Evolutionary conservation across 169 alveolate genomes (phyloP), one percentile per base, ranked within the genome.

Genomic region (Toxoplasma gondii): DNA sequence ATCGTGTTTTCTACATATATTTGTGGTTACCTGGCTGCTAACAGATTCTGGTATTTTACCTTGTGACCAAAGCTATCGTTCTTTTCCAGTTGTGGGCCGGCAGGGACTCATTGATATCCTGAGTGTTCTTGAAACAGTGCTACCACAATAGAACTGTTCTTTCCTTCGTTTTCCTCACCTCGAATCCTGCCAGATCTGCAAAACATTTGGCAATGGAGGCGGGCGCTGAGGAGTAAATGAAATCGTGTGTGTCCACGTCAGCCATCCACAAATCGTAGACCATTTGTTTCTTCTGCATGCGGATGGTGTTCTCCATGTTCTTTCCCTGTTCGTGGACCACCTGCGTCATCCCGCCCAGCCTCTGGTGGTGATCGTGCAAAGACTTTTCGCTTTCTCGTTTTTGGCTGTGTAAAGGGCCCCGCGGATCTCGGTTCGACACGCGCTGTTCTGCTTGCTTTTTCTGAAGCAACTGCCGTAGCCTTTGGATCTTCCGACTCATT

Each of bases 201-300:
- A 78, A 78, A 27, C 86, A 78, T 19, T 78, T 78, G 10, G 86
- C 86, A 19, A 78, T 36, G 45, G 86, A 78, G 39, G 86, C 86
- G 39, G 86, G 86, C 12, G 45, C n/a, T 17, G 86, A 78, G 39
- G 86, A 78, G 86, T 36, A 78, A 36, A 78, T 78, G 86, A 78
- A n/a, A 27, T 78, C 86, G 45, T 78, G 86, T 31, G 86, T 78
- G 44, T 78, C 86, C 45, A 78, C 27, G 86, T 78, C 86, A 17
- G 86, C 86, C 86, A 78, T 78, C 86, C 86, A 78, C 43, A 78
- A n/a, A 45, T 78, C 86, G 24, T 78, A 78, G 31, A 78, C 86
- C 44, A 78, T n/a, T 78, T 78, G 39, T 78, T 38, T n/a, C 86
- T 78, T 78, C 86, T 64, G 86, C 86, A 78, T 78, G 9, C 86